Evolutionary conservation across 2,329 filamentous ascomycete species (phyloP), one percentile per base, ranked within the genome.

Genomic region (Fusarium sacchari): DNA sequence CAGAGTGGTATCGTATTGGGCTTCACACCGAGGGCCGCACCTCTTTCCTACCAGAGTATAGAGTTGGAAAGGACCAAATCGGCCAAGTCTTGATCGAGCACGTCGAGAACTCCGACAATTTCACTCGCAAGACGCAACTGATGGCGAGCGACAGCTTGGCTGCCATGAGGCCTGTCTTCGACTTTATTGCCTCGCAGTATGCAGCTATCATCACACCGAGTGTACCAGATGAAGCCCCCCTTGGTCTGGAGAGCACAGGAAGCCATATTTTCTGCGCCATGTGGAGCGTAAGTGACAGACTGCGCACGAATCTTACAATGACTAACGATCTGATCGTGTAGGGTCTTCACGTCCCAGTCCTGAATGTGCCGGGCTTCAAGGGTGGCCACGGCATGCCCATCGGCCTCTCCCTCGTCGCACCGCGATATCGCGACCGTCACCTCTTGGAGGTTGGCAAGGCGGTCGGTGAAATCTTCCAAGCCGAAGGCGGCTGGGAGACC

Each of bases 361-460:
- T 92, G n/a, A 92, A 92, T 67, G 79, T 93, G 1, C 90, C 90
- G 0, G 90, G 90, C 0, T 92, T 93, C 72, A 80, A 83, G 39
- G 90, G 91, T 30, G 57, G 69, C 5, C 77, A 79, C n/a, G 80
- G 77, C 24, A 82, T 93, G 84, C 91, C 91, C 0, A 84, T 93
- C 42, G 91, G 91, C 0, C 65, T 91, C 20, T 88, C 86, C 1
- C 78, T 90, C 1, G 85, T 90, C 0, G 84, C 84, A 2, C 81
- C 84, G 4, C 79, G 87, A 11, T 88, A 85, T 70, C 79, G 76
- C 4, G 87, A 89, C 74, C 78, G 82, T 43, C 81, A 84, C 56
- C 80, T 88, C 26, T 76, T 88, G 42, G 77, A 79, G 43, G 84
- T 84, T 0, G 82, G 82, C n/a, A 83, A 83, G 49, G 77, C 75